Conservation (phyloP, 331 rosid species). For the Spiraea crenata region DNA sequence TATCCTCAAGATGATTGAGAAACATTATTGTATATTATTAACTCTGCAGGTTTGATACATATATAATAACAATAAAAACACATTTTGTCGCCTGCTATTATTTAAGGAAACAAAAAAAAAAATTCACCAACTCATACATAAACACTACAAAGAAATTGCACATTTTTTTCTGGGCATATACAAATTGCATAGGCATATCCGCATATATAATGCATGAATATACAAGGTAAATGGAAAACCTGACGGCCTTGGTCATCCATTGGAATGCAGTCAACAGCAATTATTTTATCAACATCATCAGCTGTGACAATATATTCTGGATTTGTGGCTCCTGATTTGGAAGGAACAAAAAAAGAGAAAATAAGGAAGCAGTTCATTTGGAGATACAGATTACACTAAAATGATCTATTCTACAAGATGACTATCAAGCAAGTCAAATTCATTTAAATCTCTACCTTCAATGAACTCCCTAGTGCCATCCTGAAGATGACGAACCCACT, state of each 20-base stretch:
- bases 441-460: conserved; percentile 61
- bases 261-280: conserved; percentile 97
- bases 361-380: not conserved
- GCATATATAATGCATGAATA: not conserved
- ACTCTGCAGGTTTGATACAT: not conserved
- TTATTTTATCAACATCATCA: conserved; percentile 88
- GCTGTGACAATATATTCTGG: conserved; percentile 92
- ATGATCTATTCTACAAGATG: conserved; percentile 2
- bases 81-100: no score
- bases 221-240: conserved; percentile 47
- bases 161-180: not conserved
- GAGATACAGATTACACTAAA: conserved; percentile 14
- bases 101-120: not conserved
- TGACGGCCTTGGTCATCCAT: conserved; percentile 92
- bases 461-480: conserved; percentile 94
- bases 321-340: conserved; percentile 85
- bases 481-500: conserved; percentile 98
- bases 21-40: not conserved
- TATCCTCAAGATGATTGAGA: not conserved
- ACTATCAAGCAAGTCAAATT: conserved; percentile 6
- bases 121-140: not conserved
- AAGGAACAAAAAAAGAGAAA: conserved; percentile 9
- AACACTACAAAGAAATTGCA: conserved; percentile 6
- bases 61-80: not conserved
- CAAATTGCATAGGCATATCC: not conserved